Evolutionary conservation across 2,329 filamentous ascomycete species (phyloP), one percentile per base, ranked within the genome.

Genomic region (Arachnopeziza araneosa): DNA sequence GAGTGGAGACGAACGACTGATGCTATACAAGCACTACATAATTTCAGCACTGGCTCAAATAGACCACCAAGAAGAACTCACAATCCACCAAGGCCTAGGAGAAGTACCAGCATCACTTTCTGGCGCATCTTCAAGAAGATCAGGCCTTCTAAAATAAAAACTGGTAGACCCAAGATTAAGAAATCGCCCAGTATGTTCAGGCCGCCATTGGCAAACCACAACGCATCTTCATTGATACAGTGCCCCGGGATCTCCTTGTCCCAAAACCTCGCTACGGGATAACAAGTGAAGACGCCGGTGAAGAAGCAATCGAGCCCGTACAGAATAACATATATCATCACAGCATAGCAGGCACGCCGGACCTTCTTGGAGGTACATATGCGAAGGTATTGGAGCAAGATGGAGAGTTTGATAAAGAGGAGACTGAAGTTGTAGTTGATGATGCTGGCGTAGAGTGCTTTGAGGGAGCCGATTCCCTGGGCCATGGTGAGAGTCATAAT

Each of bases 391-490:
- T 57, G 55, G 10, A 57, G 53, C 9, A 62, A 52, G 44, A 63
- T 63, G 14, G 61, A 60, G 17, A 58, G 21, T 58, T 63, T 63
- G 24, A 50, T 60, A 50, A 60, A 59, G 36, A 53, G 48, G 21
- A 58, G 52, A 24, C 57, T 44, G 54, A 52, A 44, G 44, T 59
- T 62, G 54, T 62, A 62, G 19, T 50, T 56, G 19, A 60, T n/a
- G 26, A 60, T 60, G 21, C 44, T 50, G 32, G 55, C 51, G 24
- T 50, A 60, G 23, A 60, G 48, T 2, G 52, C 57, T 24, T 59
- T 56, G 17, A 54, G 36, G 19, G 32, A 59, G 9, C 52, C 55
- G 22, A 56, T 49, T 30, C 52, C 48, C 24, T 56, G 24, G n/a
- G 30, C 36, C 22, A 44, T 24, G 1, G 57, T 55, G 17, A 59